Conservation (phyloP, 2,329 filamentous ascomycete species). For the Curvularia verruculosa region DNA sequence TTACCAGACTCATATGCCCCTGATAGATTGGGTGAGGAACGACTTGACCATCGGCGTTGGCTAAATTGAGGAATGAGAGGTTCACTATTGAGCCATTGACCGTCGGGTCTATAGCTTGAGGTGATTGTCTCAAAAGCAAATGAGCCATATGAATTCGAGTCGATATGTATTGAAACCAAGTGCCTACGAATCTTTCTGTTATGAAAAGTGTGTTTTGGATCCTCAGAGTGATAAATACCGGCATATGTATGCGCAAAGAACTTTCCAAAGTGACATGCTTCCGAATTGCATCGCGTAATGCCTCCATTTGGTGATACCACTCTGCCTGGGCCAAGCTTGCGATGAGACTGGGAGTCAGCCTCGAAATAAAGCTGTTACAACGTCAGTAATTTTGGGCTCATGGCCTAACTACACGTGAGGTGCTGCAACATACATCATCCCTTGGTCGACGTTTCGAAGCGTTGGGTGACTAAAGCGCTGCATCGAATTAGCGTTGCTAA, state of each 20-base stretch:
- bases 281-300: constrained; percentile 5
- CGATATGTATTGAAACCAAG: constrained; percentile 2
- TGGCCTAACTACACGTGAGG: neutral
- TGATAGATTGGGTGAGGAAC: neutral
- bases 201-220: too few relatives aligned
- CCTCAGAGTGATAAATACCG: neutral
- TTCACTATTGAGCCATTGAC: neutral
- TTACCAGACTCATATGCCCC: constrained; percentile 9
- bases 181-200: neutral
- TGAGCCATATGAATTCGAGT: constrained; percentile 6
- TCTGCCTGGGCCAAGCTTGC: neutral
- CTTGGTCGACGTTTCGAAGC: constrained; percentile 9
- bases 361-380: constrained; percentile 2
- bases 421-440: constrained; percentile 14
- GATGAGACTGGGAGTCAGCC: constrained; percentile 5
- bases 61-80: neutral
- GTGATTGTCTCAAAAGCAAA: constrained; percentile 4
- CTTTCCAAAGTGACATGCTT: constrained; percentile 10
- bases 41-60: neutral
- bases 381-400: neutral
- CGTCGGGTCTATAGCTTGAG: neutral
- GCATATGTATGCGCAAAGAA: constrained; percentile 6
- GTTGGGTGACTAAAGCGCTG: neutral
- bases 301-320: neutral
- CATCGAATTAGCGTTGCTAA: neutral